Percentiles rank a stretch among this genome's conserved stretches.
Conservation (phyloP, 208 protist genomes). For the Herpetomonas tarakana region DNA sequence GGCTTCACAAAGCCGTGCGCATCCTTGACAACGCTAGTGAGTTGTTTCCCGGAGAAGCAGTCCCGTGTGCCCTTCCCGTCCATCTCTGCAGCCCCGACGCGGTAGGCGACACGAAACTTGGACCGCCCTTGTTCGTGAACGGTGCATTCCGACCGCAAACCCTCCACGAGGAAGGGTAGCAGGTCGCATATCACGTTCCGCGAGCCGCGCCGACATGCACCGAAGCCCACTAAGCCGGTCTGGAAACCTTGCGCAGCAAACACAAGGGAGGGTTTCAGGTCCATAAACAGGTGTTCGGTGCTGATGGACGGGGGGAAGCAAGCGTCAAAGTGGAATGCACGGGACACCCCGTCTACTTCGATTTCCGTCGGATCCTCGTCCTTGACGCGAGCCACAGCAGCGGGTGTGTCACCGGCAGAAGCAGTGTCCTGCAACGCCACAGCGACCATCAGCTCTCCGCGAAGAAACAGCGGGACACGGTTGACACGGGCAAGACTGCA, state of each 20-base stretch:
- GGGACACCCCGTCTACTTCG: constrained; percentile 24
- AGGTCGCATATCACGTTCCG: constrained; percentile 23
- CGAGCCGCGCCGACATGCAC: constrained; percentile 30
- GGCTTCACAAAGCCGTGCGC: constrained; percentile 26
- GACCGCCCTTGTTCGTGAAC: constrained; percentile 5
- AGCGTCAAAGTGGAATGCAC: constrained; percentile 31
- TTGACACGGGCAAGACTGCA: constrained; percentile 27
- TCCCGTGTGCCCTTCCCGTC: constrained; percentile 25
- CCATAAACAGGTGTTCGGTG: constrained; percentile 26
- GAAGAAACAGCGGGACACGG: constrained; percentile 27
- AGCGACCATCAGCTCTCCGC: constrained; percentile 38
- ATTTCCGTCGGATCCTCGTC: constrained; percentile 29
- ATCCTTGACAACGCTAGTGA: constrained; percentile 21
- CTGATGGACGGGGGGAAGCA: constrained; percentile 24
- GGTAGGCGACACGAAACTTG: constrained; percentile 23
- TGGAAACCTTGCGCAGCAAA: constrained; percentile 32
- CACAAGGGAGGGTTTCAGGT: constrained; percentile 25
- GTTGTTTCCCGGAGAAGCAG: constrained; percentile 13
- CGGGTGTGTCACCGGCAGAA: background rate
- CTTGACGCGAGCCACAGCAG: constrained; percentile 12
- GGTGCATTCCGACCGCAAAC: constrained; percentile 10
- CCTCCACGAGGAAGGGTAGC: constrained; percentile 30
- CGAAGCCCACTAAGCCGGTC: constrained; percentile 31
- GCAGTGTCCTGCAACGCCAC: constrained; percentile 7
- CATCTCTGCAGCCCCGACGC: constrained; percentile 34